A percentile compares a stretch with the other conserved stretches of the same genome.
These are phyloP conservation scores for Limonomyces culmigenus DNA, from an alignment of 1,284 basidiomycete species.

Conservation along the genomic window DNA sequence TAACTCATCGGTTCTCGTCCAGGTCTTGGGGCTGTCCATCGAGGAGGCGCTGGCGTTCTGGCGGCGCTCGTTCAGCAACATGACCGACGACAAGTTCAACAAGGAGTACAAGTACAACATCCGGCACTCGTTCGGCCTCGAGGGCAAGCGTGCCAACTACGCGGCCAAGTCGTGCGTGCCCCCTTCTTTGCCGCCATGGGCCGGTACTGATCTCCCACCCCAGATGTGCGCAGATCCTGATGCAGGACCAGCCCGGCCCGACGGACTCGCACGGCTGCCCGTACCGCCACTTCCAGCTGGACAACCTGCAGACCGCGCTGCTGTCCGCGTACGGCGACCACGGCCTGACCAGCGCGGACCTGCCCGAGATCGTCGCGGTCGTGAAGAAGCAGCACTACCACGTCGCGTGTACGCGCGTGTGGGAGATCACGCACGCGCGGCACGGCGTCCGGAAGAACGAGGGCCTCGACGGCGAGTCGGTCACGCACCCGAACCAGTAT, in stretches of 20 bases:
- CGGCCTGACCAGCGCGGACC: conserved; percentile 44
- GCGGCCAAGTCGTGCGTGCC: conserved; percentile 66
- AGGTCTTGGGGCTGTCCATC: conserved; percentile 87
- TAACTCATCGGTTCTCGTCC: conserved; percentile 5
- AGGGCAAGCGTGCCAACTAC: conserved; percentile 91
- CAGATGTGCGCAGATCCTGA: conserved; percentile 87
- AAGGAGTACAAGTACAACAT: conserved; percentile 98
- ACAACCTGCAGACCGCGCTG: conserved; percentile 73
- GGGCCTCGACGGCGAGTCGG: conserved; percentile 81
- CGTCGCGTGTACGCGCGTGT: conserved; percentile 93
- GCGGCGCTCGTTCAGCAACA: conserved; percentile 70
- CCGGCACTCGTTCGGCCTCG: conserved; percentile 87
- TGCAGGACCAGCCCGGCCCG: conserved; percentile 54
- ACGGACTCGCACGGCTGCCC: conserved; percentile 86
- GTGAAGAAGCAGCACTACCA: conserved; percentile 84
- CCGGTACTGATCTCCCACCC: conserved; percentile 4
- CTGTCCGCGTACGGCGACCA: conserved; percentile 56
- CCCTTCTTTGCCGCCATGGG: conserved; percentile 3
- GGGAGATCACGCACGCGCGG: conserved; percentile 78
- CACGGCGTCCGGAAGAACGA: conserved; percentile 77
- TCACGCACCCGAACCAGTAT: conserved; percentile 90
- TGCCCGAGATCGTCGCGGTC: conserved; percentile 74
- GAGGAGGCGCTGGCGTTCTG: conserved; percentile 94
- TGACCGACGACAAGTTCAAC: conserved; percentile 93
- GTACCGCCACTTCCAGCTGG: conserved; percentile 79